phyloP scores from a whole-genome alignment of 495 filamentous ascomycete species.

The Barbatosphaeria neglecta region DNA sequence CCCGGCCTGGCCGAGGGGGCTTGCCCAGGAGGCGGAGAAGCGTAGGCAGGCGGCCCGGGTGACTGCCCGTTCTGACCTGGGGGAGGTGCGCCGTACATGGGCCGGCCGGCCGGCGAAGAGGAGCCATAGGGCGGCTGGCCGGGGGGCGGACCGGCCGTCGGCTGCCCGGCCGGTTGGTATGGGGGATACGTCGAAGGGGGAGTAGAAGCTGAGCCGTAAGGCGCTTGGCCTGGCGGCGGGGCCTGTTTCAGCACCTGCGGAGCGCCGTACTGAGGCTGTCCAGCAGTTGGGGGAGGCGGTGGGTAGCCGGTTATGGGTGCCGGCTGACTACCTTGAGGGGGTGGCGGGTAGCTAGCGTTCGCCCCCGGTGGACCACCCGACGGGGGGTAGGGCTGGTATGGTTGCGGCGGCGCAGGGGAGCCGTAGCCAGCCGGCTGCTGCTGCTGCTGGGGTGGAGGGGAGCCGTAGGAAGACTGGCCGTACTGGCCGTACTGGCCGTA shows the following conservation, averaged over 20 bases:
- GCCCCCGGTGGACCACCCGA: not conserved
- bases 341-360: not conserved
- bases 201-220: not conserved
- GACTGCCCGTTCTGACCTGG: not conserved
- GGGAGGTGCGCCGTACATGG: not conserved
- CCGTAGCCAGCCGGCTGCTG: too few relatives aligned
- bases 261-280: not conserved
- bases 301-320: not conserved
- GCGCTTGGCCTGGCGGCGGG: not conserved
- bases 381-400: not conserved
- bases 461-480: not conserved
- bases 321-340: too few relatives aligned
- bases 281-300: not conserved
- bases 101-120: not conserved
- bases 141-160: not conserved
- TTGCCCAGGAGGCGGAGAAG: not conserved
- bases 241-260: not conserved
- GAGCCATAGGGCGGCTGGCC: not conserved
- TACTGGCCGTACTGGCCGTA: not conserved
- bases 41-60: not conserved
- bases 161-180: not conserved
- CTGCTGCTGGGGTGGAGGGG: not conserved
- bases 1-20: not conserved
- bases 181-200: not conserved
- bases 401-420: not conserved